These are phyloP conservation scores for Terfezia boudieri DNA, from an alignment of 495 filamentous ascomycete species.

Conservation along the genomic window DNA sequence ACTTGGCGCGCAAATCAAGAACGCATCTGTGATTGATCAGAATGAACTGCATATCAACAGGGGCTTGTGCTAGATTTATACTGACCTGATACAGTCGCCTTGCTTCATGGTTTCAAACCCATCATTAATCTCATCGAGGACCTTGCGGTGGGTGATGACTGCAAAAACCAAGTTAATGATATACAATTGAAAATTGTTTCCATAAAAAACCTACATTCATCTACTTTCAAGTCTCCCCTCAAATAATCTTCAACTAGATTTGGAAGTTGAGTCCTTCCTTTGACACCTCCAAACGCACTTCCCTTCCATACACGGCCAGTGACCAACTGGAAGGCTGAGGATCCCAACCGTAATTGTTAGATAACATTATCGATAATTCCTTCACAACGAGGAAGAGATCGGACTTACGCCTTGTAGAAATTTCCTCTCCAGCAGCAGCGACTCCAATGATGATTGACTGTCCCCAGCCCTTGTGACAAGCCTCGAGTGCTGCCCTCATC, in stretches of 20 bases:
- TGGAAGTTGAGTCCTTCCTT: constrained; percentile 81
- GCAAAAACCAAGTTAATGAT: constrained; percentile 1
- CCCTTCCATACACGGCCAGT: constrained; percentile 96
- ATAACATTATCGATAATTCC: background rate
- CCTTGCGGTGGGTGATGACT: constrained; percentile 86
- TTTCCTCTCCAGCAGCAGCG: constrained; percentile 93
- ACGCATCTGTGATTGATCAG: background rate
- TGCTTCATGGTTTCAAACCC: constrained; percentile 88
- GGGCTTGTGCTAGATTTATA: background rate
- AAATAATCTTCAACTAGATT: constrained; percentile 80
- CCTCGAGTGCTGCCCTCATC: constrained; percentile 89
- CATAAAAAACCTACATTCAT: constrained; percentile 37
- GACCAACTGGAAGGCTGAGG: constrained; percentile 88
- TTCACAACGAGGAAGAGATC: constrained; percentile 21
- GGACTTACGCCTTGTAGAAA: constrained; percentile 61
- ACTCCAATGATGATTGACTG: constrained; percentile 97
- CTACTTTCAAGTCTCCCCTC: constrained; percentile 77
- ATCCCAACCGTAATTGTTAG: background rate
- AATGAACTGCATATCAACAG: background rate
- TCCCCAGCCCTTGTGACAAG: constrained; percentile 98
- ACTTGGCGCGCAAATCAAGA: background rate
- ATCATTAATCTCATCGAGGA: constrained; percentile 55
- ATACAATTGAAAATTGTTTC: background rate
- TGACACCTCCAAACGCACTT: constrained; percentile 94
- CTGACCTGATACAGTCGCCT: constrained; percentile 87